Evolutionary conservation across 371 early-diverging fungal genomes (phyloP).

Genomic region (Syncephalastrum sp.): DNA sequence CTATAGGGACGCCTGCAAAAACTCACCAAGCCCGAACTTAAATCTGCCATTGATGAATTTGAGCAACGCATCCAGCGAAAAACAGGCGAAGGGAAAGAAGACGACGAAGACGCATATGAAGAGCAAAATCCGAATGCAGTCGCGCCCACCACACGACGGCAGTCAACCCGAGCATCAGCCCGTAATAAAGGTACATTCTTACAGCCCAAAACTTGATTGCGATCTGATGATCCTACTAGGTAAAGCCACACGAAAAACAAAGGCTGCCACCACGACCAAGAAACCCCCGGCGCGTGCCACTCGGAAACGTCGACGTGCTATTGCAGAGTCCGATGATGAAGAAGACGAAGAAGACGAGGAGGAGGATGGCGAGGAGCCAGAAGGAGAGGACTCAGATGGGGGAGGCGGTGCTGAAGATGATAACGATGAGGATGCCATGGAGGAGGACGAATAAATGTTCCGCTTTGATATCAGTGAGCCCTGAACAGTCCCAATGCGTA

Average conservation of each 20-base stretch:
- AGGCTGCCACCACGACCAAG: not conserved
- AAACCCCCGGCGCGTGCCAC: constrained; percentile 4
- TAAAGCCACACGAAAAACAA: not conserved
- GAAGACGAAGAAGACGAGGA: constrained; percentile 3
- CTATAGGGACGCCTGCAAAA: constrained; percentile 63
- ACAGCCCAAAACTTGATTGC: too few species aligned
- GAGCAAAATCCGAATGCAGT: not conserved
- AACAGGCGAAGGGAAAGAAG: constrained; percentile 21
- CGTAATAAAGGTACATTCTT: too few species aligned
- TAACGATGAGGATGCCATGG: constrained; percentile 1
- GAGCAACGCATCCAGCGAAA: constrained; percentile 57
- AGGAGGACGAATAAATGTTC: not conserved
- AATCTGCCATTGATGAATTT: constrained; percentile 77
- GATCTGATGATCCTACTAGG: not conserved
- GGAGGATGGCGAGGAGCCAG: constrained; percentile 7
- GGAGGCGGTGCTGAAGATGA: constrained; percentile 8
- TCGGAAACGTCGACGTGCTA: constrained; percentile 8
- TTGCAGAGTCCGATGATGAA: constrained; percentile 11
- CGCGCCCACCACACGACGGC: constrained; percentile 6
- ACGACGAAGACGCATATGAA: constrained; percentile 1
- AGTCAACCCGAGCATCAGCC: too few species aligned
- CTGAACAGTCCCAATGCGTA: too few species aligned
- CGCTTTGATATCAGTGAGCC: too few species aligned
- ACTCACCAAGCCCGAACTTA: constrained; percentile 70
- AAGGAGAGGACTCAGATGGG: constrained; percentile 1